Evolutionary conservation across 768 basidiomycete species (phyloP).

Genomic region (Mycena haematopus): DNA sequence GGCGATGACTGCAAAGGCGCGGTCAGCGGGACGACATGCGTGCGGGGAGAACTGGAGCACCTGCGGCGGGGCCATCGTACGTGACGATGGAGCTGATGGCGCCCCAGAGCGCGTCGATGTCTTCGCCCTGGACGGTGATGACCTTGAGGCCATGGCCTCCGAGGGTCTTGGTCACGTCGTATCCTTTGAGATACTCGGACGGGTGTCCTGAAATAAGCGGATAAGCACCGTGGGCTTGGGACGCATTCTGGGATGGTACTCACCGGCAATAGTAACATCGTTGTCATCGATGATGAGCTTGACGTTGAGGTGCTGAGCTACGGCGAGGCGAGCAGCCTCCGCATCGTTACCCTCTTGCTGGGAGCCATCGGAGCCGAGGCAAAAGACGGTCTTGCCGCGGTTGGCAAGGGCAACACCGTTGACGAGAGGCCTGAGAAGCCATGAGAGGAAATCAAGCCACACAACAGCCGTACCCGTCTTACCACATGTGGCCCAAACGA

Average conservation of each 20-base stretch:
- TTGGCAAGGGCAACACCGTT: conserved; percentile 87
- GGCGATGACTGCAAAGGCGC: conserved; percentile 56
- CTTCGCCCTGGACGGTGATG: conserved; percentile 74
- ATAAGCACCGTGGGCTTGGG: conserved; percentile 21
- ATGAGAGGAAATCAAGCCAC: conserved; percentile 11
- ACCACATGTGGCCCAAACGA: conserved; percentile 92
- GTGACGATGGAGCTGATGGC: conserved; percentile 62
- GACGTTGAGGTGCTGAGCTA: conserved; percentile 82
- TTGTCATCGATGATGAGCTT: conserved; percentile 91
- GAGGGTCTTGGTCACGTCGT: conserved; percentile 71
- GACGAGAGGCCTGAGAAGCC: conserved; percentile 63
- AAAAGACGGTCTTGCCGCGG: conserved; percentile 77
- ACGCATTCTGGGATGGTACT: neutral
- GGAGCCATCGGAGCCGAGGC: conserved; percentile 88
- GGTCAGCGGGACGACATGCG: conserved; percentile 1
- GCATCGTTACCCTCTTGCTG: conserved; percentile 94
- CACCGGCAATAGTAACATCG: conserved; percentile 88
- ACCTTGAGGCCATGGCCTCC: conserved; percentile 86
- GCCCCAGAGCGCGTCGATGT: conserved; percentile 79
- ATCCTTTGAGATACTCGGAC: conserved; percentile 84
- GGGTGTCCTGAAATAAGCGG: conserved; percentile 60
- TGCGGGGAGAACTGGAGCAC: conserved; percentile 42
- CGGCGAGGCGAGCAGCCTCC: conserved; percentile 87
- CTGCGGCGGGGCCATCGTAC: conserved; percentile 79
- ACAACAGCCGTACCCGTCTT: conserved; percentile 26